These are phyloP conservation scores for Nakaseomyces sp. DNA, from an alignment of 1,139 yeast genomes.

Conservation along the genomic window DNA sequence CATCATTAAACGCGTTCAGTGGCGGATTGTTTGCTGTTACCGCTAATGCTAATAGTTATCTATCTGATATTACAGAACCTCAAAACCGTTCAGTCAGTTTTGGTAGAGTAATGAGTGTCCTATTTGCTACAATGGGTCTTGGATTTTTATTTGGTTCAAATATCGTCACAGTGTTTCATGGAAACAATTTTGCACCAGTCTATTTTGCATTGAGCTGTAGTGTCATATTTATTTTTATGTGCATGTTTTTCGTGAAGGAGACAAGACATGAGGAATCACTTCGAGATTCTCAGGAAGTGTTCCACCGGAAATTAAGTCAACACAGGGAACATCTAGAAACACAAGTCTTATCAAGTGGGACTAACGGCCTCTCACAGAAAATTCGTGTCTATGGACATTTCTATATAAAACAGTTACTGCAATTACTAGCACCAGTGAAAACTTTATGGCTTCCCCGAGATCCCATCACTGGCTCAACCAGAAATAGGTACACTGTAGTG, in stretches of 20 bases:
- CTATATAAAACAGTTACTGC: conserved; percentile 9
- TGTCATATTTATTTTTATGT: conserved; percentile 8
- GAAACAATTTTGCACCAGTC: conserved; percentile 11
- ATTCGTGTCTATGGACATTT: conserved; percentile 4
- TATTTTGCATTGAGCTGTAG: conserved; percentile 9
- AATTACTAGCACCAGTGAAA: conserved; percentile 40
- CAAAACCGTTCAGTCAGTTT: conserved; percentile 42
- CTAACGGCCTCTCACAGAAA: not conserved
- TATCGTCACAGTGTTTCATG: conserved; percentile 16
- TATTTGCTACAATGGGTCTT: conserved; percentile 44
- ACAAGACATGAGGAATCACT: conserved; percentile 16
- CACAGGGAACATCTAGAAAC: conserved; percentile 10
- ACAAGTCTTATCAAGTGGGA: conserved; percentile 3
- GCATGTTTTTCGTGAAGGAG: conserved; percentile 11
- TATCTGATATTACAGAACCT: conserved; percentile 49
- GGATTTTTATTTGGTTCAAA: conserved; percentile 51
- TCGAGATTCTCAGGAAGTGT: conserved; percentile 10
- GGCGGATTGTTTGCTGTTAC: conserved; percentile 45
- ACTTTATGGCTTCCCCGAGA: conserved; percentile 36
- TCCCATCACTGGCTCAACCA: conserved; percentile 27
- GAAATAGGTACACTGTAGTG: conserved; percentile 40
- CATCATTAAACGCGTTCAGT: conserved; percentile 10
- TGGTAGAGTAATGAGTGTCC: conserved; percentile 43
- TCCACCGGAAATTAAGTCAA: conserved; percentile 7
- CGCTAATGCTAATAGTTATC: conserved; percentile 46